phyloP scores from a whole-genome alignment of 2,329 filamentous ascomycete genomes.

The Cyclaneusma minus region DNA sequence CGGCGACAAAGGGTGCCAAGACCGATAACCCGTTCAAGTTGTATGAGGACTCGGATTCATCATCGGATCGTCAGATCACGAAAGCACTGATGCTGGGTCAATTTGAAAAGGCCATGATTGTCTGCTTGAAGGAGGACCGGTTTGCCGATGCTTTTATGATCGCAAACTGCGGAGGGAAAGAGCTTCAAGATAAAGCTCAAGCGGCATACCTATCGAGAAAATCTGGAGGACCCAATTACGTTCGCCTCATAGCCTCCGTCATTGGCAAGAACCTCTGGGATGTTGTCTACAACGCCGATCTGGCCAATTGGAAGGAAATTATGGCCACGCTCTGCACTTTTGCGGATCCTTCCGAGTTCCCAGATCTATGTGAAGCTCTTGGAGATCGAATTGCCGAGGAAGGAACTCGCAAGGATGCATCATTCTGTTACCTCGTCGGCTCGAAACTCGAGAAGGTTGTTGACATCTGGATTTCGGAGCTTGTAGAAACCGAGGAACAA shows the following conservation, averaged over 20 bases:
- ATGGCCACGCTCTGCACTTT: slow-evolving; percentile 95
- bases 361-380: slow-evolving; percentile 86
- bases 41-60: slow-evolving; percentile 67
- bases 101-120: slow-evolving; percentile 77
- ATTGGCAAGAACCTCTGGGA: slow-evolving; percentile 97
- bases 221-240: slow-evolving; percentile 72
- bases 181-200: slow-evolving; percentile 88
- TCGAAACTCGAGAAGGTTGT: slow-evolving; percentile 97
- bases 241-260: slow-evolving; percentile 78
- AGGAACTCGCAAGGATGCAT: slow-evolving; percentile 73
- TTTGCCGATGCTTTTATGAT: slow-evolving; percentile 97
- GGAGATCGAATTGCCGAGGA: slow-evolving; percentile 77
- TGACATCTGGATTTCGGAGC: slow-evolving; percentile 79
- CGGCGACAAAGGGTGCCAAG: slow-evolving; percentile 80
- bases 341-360: slow-evolving; percentile 78
- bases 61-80: slow-evolving; percentile 75
- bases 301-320: slow-evolving; percentile 90
- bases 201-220: slow-evolving; percentile 78
- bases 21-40: slow-evolving; percentile 91
- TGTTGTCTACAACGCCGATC: slow-evolving; percentile 87
- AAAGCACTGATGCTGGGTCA: slow-evolving; percentile 77
- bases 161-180: slow-evolving; percentile 88
- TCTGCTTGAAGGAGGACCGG: slow-evolving; percentile 76
- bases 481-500: slow-evolving; percentile 68
- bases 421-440: slow-evolving; percentile 90